phyloP scores from a whole-genome alignment of 2,329 filamentous ascomycete species.

The Celoporthe dispersa region DNA sequence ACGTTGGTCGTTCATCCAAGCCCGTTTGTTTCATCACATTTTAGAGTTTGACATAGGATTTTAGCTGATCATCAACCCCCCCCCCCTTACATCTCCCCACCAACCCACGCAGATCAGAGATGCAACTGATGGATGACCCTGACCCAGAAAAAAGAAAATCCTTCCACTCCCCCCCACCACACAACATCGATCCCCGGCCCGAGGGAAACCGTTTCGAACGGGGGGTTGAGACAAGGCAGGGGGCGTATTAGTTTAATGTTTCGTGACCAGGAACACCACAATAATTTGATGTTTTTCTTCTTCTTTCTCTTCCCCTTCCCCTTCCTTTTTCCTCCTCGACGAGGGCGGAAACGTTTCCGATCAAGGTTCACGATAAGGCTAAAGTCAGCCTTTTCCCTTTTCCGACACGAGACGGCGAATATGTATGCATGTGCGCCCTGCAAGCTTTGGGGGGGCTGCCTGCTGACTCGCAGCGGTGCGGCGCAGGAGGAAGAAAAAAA shows the following conservation, averaged over 20 bases:
- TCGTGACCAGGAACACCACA: neutral
- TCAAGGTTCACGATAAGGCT: too few species aligned
- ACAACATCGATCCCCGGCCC: neutral
- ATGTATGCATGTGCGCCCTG: too few species aligned
- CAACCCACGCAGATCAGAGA: neutral
- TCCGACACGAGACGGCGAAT: too few species aligned
- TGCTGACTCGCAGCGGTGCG: too few species aligned
- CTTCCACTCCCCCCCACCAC: neutral
- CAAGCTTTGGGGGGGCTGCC: too few species aligned
- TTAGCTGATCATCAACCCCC: neutral
- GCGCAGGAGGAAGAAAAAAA: too few species aligned
- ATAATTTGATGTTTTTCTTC: too few species aligned
- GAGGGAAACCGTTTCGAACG: neutral
- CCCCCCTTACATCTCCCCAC: too few species aligned
- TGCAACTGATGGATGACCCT: neutral
- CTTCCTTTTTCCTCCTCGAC: neutral
- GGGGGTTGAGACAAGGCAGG: neutral
- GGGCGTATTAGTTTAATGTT: neutral
- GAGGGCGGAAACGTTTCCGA: too few species aligned
- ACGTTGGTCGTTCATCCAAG: too few species aligned
- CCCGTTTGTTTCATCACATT: neutral
- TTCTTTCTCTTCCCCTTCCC: neutral
- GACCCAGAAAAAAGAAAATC: neutral
- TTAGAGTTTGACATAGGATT: neutral
- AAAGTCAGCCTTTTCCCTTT: too few species aligned